Evolutionary conservation across 345 rosid species (phyloP).

Genomic region (Microcos paniculata): DNA sequence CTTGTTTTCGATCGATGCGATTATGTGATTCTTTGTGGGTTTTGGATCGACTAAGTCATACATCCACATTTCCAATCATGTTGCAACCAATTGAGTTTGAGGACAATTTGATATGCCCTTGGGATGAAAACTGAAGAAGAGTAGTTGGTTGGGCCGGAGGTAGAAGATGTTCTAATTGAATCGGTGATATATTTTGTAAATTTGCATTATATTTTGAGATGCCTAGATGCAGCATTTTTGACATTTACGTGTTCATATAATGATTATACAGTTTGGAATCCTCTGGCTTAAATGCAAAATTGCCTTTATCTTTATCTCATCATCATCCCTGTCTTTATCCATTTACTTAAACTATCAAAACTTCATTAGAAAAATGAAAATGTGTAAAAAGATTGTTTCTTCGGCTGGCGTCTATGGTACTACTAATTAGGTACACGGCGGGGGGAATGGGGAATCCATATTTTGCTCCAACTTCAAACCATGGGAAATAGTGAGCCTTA

Average conservation of each 20-base stretch:
- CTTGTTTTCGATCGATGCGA: neutral
- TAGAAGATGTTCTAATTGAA: neutral
- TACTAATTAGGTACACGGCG: too few species aligned
- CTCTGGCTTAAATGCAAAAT: neutral
- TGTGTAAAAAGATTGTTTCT: neutral
- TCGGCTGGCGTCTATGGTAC: too few species aligned
- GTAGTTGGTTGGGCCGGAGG: neutral
- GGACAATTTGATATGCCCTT: neutral
- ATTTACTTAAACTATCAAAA: too few species aligned
- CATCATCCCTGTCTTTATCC: too few species aligned
- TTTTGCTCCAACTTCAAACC: too few species aligned
- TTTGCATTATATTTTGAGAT: neutral
- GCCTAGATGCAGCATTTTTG: neutral
- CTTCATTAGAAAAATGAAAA: too few species aligned
- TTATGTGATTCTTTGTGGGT: neutral
- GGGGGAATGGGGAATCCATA: too few species aligned
- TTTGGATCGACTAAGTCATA: neutral
- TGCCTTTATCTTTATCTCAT: neutral
- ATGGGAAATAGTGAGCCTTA: too few species aligned
- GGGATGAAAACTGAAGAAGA: neutral
- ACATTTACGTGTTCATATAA: neutral
- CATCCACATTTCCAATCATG: too few species aligned
- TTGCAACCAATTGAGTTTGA: too few species aligned
- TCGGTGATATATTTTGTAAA: constrained; percentile 29
- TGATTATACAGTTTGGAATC: neutral